Percentiles rank a stretch among this genome's conserved stretches.
phyloP scores from a whole-genome alignment of 176 grass and related monocot genomes.

The Phoenix roebelenii region DNA sequence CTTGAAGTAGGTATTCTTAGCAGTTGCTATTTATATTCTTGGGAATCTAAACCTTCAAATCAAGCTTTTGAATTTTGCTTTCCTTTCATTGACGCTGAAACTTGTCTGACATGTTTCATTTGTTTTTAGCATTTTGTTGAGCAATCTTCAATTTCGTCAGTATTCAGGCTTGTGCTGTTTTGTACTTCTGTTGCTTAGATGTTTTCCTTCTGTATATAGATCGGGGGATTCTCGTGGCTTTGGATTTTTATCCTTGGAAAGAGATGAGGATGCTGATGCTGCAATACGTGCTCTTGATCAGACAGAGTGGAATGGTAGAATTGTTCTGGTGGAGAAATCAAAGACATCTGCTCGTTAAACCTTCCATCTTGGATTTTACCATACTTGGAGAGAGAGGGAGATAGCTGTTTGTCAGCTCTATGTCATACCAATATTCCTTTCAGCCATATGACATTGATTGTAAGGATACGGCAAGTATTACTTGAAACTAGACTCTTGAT shows the following conservation, averaged over 20 bases:
- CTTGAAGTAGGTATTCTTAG: too few species aligned
- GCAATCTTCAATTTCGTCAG: background rate
- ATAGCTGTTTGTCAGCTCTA: conserved; percentile 31
- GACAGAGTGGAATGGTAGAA: conserved; percentile 74
- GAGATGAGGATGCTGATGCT: conserved; percentile 80
- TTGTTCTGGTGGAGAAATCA: conserved; percentile 91
- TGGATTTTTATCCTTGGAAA: conserved; percentile 76
- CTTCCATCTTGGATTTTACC: conserved; percentile 4
- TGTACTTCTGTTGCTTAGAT: background rate
- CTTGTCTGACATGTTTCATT: too few species aligned
- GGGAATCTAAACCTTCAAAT: too few species aligned
- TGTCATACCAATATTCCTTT: conserved; percentile 16
- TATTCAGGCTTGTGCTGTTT: too few species aligned
- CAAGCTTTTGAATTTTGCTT: too few species aligned
- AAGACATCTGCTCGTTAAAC: conserved; percentile 52
- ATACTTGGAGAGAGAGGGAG: conserved; percentile 2
- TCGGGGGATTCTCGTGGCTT: conserved; percentile 77
- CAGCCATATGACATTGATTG: conserved; percentile 42
- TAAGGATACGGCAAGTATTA: conserved; percentile 47
- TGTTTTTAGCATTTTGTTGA: background rate
- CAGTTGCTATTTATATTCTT: too few species aligned
- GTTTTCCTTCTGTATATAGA: conserved; percentile 31
- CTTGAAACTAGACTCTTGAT: conserved; percentile 33
- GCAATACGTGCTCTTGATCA: conserved; percentile 76
- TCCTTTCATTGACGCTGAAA: too few species aligned